A percentile compares a stretch with the other conserved stretches of the same genome.
Evolutionary conservation across 108 stramenopile species (phyloP).

Genomic region (Cyclotella baltica): DNA sequence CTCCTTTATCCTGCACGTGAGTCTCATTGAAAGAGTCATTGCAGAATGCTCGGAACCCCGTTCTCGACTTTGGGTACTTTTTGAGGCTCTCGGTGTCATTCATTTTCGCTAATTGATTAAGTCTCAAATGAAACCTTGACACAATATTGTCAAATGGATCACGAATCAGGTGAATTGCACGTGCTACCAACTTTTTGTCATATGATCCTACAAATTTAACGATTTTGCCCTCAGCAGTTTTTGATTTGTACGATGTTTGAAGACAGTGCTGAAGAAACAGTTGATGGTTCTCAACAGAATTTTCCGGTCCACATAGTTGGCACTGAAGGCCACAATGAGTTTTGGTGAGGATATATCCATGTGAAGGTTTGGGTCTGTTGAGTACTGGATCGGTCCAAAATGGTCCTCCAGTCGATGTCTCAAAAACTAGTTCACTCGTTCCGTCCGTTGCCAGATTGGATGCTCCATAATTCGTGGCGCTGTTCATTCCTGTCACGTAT

Average conservation of each 20-base stretch:
- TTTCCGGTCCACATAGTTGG: conserved; percentile 44
- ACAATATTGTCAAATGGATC: conserved; percentile 74
- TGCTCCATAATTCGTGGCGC: conserved; percentile 75
- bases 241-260: conserved; percentile 30
- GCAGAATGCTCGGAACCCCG: conserved; percentile 63
- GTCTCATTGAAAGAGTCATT: conserved; percentile 13
- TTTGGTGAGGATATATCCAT: conserved; percentile 22
- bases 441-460: conserved; percentile 41
- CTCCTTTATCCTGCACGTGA: conserved; percentile 23
- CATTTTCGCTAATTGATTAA: conserved; percentile 34
- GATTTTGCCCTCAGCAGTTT: conserved; percentile 16
- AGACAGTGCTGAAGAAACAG: conserved; percentile 52
- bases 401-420: conserved; percentile 8
- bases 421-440: conserved; percentile 21
- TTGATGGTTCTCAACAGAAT: conserved; percentile 57
- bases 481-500: conserved; percentile 54
- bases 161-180: conserved; percentile 68
- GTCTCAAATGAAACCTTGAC: conserved; percentile 61
- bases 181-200: conserved; percentile 42
- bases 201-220: conserved; percentile 25
- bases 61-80: conserved; percentile 46
- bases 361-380: conserved; percentile 1
- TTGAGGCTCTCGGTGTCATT: conserved; percentile 34
- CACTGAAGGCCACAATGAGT: conserved; percentile 63
- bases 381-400: conserved; percentile 26